Base-by-base conservation (phyloP, 305 asterid genomes). In the Fraxinus latifolia region DNA sequence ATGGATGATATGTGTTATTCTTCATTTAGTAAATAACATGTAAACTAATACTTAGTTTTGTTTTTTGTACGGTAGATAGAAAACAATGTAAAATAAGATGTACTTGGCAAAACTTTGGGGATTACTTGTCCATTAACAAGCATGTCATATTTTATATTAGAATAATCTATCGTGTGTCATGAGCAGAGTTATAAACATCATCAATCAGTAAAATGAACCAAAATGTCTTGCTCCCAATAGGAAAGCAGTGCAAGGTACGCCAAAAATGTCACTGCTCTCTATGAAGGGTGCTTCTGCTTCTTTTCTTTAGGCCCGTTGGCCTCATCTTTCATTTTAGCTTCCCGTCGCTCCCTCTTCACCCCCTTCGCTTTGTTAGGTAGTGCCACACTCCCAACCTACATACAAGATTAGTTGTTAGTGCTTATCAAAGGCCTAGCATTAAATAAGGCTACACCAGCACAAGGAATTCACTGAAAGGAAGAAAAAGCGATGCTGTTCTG, bases 341-440 rank as follows among this genome's bases (percentile, higher is more conserved):
- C 97, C 4, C 95, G 85, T 34, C 97, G 84, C 87, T 96, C 97
- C 84, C 98, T 94, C 89, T 95, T 95, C 87, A 91, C 82, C 82
- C 99, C 99, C 89, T 94, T 95, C 0, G 90, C 82, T 65, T 76
- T 92, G 92, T 92, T 75, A 77, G 91, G 89, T 50, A 91, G 88
- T 53, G 93, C 86, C 78, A 89, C 91, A 12, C 85, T 84, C 71
- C 97, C 98, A 85, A 94, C 91, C 98, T 96, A 74, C 79, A 78
- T 4, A 29, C 31, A 14, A 58, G 15, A 62, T 9, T 78, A 31
- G 74, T 67, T 8, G 36, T 68, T 1, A 67, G 71, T 8, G 32
- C 14, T 23, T 62, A 62, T 62, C 32, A 62, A 19, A 62, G 5
- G 32, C 0, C 73, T 65, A 65, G 34, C 34, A 12, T 44, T 0